Conservation (phyloP, 2,329 filamentous ascomycete genomes). For the Fusarium robinianum region DNA sequence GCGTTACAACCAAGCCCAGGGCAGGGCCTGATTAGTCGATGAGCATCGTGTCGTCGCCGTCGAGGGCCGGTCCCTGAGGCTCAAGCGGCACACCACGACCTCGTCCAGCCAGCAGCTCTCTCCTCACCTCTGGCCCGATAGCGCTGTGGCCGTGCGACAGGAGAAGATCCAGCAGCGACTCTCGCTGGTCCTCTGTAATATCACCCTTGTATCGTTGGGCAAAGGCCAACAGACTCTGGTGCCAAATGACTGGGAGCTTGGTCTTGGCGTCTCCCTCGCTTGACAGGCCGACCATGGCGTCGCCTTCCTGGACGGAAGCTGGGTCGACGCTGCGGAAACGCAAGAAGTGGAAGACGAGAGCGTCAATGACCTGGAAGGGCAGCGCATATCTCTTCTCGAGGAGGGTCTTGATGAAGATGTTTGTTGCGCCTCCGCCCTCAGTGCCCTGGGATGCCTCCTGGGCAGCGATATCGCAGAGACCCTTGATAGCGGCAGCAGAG, state of each 20-base stretch:
- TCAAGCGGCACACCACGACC: slow-evolving; percentile 76
- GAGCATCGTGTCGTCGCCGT: slow-evolving; percentile 93
- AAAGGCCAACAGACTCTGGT: slow-evolving; percentile 90
- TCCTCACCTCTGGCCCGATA: slow-evolving; percentile 88
- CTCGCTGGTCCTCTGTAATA: slow-evolving; percentile 92
- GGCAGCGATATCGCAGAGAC: slow-evolving; percentile 91
- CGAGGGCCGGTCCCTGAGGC: slow-evolving; percentile 56
- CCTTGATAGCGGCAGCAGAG: slow-evolving; percentile 87
- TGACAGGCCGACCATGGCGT: slow-evolving; percentile 56
- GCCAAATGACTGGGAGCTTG: slow-evolving; percentile 92
- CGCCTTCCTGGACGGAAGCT: slow-evolving; percentile 54
- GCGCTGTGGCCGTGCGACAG: slow-evolving; percentile 81
- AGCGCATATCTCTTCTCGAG: slow-evolving; percentile 97
- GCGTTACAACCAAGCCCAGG: slow-evolving; percentile 4
- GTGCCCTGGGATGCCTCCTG: slow-evolving; percentile 82
- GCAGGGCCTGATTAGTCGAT: slow-evolving; percentile 53
- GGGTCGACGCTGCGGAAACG: slow-evolving; percentile 78
- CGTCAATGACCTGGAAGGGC: slow-evolving; percentile 92
- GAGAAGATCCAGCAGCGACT: slow-evolving; percentile 86
- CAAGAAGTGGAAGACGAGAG: slow-evolving; percentile 94
- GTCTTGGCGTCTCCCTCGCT: slow-evolving; percentile 55
- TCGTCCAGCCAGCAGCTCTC: slow-evolving; percentile 85
- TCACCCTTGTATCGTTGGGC: slow-evolving; percentile 94
- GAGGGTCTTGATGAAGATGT: slow-evolving; percentile 91
- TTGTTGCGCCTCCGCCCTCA: slow-evolving; percentile 88